A percentile compares a stretch with the other conserved stretches of the same genome.
These are phyloP conservation scores for Gigaspora rosea DNA, from an alignment of 192 early-diverging fungal genomes.

Conservation along the genomic window DNA sequence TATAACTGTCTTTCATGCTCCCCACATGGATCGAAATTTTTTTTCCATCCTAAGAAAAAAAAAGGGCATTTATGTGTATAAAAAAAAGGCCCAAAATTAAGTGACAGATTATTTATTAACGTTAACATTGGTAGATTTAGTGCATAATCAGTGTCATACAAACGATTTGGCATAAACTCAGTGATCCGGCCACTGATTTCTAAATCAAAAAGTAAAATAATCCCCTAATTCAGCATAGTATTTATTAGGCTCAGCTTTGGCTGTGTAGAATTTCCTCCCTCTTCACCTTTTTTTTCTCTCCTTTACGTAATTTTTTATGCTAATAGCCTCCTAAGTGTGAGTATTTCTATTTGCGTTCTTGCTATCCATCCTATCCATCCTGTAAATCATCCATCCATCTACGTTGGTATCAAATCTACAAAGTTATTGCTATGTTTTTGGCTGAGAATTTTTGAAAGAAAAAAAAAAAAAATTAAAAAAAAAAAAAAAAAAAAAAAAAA, in stretches of 20 bases:
- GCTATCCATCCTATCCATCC: slow-evolving; percentile 20
- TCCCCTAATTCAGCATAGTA: background rate
- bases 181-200: slow-evolving; percentile 12
- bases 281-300: slow-evolving; percentile 18
- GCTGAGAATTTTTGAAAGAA: background rate
- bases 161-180: too few relatives aligned
- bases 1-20: too few relatives aligned
- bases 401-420: background rate
- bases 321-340: slow-evolving; percentile 29
- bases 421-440: background rate
- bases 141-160: too few relatives aligned
- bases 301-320: slow-evolving; percentile 24
- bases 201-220: background rate
- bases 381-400: slow-evolving; percentile 31
- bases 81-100: background rate
- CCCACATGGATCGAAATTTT: too few relatives aligned
- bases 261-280: background rate
- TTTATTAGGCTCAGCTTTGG: slow-evolving; percentile 13
- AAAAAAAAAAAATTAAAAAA: background rate
- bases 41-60: background rate
- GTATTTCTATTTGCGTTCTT: slow-evolving; percentile 4
- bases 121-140: too few relatives aligned
- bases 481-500: slow-evolving; percentile 4
- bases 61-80: background rate
- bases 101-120: background rate